Conservation (phyloP, 2,329 filamentous ascomycete genomes). For the Tolypocladium amazonense region DNA sequence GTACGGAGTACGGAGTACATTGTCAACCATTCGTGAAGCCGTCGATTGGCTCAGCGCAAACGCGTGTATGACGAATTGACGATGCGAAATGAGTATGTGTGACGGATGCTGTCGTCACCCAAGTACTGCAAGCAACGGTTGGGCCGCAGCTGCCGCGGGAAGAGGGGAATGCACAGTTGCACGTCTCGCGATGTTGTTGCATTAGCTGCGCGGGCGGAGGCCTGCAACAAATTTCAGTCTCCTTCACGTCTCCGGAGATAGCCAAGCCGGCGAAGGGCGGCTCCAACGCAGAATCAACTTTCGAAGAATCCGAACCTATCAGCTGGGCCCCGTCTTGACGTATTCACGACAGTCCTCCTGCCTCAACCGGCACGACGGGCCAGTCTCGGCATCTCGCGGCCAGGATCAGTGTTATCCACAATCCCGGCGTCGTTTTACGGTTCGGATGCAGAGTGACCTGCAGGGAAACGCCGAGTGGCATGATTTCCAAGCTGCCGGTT, state of each 20-base stretch:
- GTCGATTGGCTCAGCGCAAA: background rate
- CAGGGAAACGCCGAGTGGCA: background rate
- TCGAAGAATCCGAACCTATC: background rate
- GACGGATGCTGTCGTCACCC: background rate
- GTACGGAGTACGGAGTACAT: too few species aligned
- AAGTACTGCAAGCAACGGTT: background rate
- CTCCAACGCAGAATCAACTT: background rate
- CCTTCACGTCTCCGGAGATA: background rate
- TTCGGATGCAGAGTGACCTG: background rate
- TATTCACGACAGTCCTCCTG: background rate
- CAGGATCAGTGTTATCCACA: background rate
- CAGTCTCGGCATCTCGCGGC: background rate
- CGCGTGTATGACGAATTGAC: background rate
- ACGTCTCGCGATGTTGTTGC: too few species aligned
- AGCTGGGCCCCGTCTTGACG: background rate
- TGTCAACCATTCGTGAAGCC: too few species aligned
- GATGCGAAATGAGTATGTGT: background rate
- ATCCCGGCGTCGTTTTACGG: background rate
- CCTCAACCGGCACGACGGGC: background rate
- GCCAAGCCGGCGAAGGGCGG: background rate
- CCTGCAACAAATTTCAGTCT: background rate
- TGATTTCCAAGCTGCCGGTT: background rate
- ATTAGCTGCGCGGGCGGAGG: too few species aligned
- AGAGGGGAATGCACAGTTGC: too few species aligned
- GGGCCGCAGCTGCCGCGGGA: too few species aligned